These are phyloP conservation scores for Casaregolazyma lundiana DNA, from an alignment of 1,139 yeast species.

Conservation along the genomic window DNA sequence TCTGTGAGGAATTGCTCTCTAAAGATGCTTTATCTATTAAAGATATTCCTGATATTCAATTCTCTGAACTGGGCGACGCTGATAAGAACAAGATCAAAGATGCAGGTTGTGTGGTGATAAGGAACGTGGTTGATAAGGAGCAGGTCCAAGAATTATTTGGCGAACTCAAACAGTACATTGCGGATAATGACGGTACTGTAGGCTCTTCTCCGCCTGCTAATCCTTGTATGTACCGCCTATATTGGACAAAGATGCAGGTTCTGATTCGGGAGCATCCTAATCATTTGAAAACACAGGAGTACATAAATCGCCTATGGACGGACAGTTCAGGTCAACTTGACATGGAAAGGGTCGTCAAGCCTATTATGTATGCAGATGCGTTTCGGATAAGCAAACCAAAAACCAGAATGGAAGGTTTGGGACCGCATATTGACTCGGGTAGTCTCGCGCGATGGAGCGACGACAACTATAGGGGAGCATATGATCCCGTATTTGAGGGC, in stretches of 20 bases:
- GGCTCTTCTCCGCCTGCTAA: background rate
- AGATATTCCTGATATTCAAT: constrained; percentile 1
- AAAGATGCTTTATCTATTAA: background rate
- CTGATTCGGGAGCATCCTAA: constrained; percentile 43
- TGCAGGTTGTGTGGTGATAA: constrained; percentile 4
- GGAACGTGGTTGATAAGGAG: constrained; percentile 2
- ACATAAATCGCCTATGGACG: constrained; percentile 37
- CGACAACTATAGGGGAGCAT: constrained; percentile 37
- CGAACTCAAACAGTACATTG: background rate
- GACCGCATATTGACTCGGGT: constrained; percentile 38
- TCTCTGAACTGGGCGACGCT: background rate
- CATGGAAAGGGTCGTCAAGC: too few relatives aligned
- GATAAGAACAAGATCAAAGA: constrained; percentile 1
- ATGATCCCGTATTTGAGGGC: constrained; percentile 39
- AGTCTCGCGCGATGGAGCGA: constrained; percentile 46
- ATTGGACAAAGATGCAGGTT: constrained; percentile 43
- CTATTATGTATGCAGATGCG: constrained; percentile 52
- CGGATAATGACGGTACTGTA: background rate
- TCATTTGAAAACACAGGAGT: constrained; percentile 31
- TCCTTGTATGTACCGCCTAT: background rate
- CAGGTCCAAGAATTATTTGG: background rate
- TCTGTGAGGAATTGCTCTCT: background rate
- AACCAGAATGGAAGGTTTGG: constrained; percentile 31
- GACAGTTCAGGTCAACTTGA: constrained; percentile 23
- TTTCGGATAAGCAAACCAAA: constrained; percentile 47